A percentile compares a stretch with the other conserved stretches of the same genome.
phyloP scores from a whole-genome alignment of 73 alveolate genomes.

The Effrenium voratum region DNA sequence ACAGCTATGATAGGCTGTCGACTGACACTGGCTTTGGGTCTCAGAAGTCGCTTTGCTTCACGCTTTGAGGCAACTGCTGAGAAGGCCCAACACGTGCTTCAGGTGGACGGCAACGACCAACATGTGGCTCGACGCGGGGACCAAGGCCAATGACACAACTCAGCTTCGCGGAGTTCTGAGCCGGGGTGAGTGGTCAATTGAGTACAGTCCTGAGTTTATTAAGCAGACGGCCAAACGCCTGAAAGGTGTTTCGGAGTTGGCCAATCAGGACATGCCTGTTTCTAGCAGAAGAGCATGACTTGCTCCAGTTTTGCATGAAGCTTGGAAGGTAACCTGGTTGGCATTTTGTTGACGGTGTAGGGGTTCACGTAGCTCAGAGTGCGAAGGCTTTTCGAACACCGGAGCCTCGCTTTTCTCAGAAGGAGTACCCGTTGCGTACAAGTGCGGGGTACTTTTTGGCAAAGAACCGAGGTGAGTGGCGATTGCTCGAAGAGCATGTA shows the following conservation, averaged over 20 bases:
- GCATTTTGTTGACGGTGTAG: too few species aligned
- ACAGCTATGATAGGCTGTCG: background rate
- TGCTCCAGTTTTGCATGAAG: too few species aligned
- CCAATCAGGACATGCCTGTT: too few species aligned
- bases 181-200: slow-evolving; percentile 8
- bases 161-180: background rate
- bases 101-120: background rate
- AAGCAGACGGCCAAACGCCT: background rate
- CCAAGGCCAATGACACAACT: background rate
- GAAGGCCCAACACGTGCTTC: background rate
- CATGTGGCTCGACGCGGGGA: background rate
- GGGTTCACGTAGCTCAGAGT: too few species aligned
- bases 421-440: too few species aligned
- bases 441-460: too few species aligned
- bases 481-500: too few species aligned
- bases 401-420: too few species aligned
- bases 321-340: too few species aligned
- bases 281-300: too few species aligned
- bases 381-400: too few species aligned
- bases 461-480: too few species aligned
- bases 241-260: background rate
- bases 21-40: background rate
- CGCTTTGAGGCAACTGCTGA: background rate
- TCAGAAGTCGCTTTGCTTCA: background rate
- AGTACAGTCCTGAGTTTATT: background rate